Base-by-base conservation (phyloP, 495 filamentous ascomycete genomes). In the Penicillium malachiteum region DNA sequence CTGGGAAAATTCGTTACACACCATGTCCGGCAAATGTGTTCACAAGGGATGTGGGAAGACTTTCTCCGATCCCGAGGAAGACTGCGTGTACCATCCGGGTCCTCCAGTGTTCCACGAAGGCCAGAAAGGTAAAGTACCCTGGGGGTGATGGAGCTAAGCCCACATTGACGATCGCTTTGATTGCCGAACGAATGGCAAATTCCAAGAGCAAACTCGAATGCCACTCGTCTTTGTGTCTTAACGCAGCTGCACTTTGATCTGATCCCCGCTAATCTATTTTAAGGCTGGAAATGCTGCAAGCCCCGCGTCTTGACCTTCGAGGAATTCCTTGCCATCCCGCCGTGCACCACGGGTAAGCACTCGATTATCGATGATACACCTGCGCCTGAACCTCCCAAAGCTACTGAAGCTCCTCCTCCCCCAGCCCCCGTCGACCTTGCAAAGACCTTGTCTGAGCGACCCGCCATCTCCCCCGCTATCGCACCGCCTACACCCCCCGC, bases 271-370 rank as follows among this genome's bases (percentile, higher is more conserved):
- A 37, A 39, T 7, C 52, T 26, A n/a, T 34, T 47, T 13, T 26
- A 69, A 97, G 94, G 94, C 63, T 99, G 94, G 94, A 96, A 96
- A 78, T 99, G 94, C 77, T 99, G 94, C 81, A 99, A 97, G 78
- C 89, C 92, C 54, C 88, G 95, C 71, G 91, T 97, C 59, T 81
- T 99, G 60, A 97, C 93, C 48, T 99, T 99, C 66, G 95, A 99
- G 73, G 94, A 99, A 76, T 99, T 99, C 79, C 89, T 97, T 64
- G 71, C 81, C 46, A 97, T 99, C 60, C 82, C 90, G 31, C 92
- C 95, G 18, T 99, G 94, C 79, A 96, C 95, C 17, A 90, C 86
- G 14, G 94, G 94, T 63, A 94, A 87, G 59, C 94, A 99, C 77
- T 93, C 90, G 50, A 90, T 87, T 4, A 86, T 93, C 54, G 92